phyloP scores from a whole-genome alignment of 2,329 filamentous ascomycete species.

The Macrophomina phaseolina region DNA sequence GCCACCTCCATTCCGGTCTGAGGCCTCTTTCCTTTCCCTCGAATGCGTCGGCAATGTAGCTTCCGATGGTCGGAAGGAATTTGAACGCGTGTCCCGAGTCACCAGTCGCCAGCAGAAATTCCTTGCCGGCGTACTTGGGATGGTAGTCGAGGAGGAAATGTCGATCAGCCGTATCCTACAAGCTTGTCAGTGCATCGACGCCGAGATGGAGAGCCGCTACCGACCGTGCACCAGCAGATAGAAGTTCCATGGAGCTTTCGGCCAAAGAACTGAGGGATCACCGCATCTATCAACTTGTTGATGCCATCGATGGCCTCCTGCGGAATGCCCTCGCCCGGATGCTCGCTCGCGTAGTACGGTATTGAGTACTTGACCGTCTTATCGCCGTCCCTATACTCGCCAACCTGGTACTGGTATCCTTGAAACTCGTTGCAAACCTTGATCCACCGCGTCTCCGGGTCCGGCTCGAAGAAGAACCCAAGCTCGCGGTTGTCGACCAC shows the following conservation, averaged over 20 bases:
- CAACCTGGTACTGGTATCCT: constrained; percentile 20
- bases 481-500: constrained; percentile 36
- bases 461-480: constrained; percentile 29
- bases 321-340: constrained; percentile 34
- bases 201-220: not conserved
- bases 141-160: constrained; percentile 34
- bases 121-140: constrained; percentile 30
- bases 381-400: not conserved
- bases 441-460: constrained; percentile 21
- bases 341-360: constrained; percentile 27
- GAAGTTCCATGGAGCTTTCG: constrained; percentile 33
- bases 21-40: constrained; percentile 31
- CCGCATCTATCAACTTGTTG: constrained; percentile 45
- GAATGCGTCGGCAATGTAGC: constrained; percentile 37
- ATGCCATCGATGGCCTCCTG: constrained; percentile 37
- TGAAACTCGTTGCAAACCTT: constrained; percentile 28
- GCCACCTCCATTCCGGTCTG: constrained; percentile 24
- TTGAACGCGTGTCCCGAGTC: constrained; percentile 42
- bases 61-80: constrained; percentile 39
- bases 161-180: constrained; percentile 34
- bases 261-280: constrained; percentile 51
- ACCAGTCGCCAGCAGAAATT: constrained; percentile 38
- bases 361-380: constrained; percentile 19
- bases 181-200: not conserved
- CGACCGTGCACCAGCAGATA: constrained; percentile 30